A percentile compares a stretch with the other conserved stretches of the same genome.
phyloP scores from a whole-genome alignment of 2,329 filamentous ascomycete genomes.

The Stromatinia cepivora region DNA sequence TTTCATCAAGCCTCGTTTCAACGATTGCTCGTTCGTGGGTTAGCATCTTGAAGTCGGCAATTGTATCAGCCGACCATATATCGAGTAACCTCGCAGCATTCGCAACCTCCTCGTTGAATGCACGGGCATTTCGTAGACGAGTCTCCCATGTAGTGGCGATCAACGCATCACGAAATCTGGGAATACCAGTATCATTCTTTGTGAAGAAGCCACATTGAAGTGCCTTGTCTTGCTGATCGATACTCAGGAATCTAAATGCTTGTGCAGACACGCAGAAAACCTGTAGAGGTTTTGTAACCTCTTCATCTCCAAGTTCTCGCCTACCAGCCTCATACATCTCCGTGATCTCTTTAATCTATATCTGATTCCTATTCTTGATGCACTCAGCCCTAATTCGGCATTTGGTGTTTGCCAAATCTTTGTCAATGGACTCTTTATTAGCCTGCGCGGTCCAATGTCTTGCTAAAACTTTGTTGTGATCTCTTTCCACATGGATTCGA shows the following conservation, averaged over 20 bases:
- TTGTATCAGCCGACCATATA: conserved; percentile 25
- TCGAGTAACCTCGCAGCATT: conserved; percentile 17
- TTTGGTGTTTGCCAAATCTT: no score
- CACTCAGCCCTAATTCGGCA: conserved; percentile 18
- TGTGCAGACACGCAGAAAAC: conserved; percentile 29
- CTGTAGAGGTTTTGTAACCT: conserved; percentile 8
- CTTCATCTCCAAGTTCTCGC: conserved; percentile 21
- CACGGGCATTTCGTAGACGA: conserved; percentile 21
- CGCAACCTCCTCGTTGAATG: conserved; percentile 28
- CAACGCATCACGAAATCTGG: conserved; percentile 26
- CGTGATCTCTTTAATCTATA: conserved; percentile 1
- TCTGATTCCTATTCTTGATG: conserved; percentile 27
- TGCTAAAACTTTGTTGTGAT: no score
- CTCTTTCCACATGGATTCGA: no score
- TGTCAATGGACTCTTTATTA: no score
- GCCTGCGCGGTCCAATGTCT: no score
- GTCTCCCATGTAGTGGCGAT: conserved; percentile 24
- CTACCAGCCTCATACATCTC: conserved; percentile 24
- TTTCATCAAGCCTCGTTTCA: neutral
- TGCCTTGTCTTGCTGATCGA: neutral
- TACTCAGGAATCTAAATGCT: neutral
- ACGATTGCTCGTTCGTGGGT: conserved; percentile 2
- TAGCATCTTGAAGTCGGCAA: conserved; percentile 25
- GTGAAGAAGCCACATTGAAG: conserved; percentile 24
- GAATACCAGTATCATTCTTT: conserved; percentile 25